Evolutionary conservation across 495 filamentous ascomycete species (phyloP), one percentile per base, ranked within the genome.

Genomic region (Neurospora intermedia): DNA sequence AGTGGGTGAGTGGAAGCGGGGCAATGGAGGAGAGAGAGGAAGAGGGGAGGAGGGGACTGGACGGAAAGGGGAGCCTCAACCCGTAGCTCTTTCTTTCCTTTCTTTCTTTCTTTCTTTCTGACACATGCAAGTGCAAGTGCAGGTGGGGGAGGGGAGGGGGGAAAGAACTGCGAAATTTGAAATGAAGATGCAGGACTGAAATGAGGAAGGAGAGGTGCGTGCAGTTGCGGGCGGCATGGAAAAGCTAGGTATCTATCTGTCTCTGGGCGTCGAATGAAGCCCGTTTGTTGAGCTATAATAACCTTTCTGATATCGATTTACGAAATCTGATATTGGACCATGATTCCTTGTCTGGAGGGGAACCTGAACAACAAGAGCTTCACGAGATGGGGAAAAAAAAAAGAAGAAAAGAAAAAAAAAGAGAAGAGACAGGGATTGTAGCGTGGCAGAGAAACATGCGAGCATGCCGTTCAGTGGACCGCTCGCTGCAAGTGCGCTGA

Each of bases 401-500:
- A 6, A 38, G 6, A 38, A 38, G 6, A 38, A 38, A 38, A 38
- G 4, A 38, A 38, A 38, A 38, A 38, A 38, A 38, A 38, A 69
- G 46, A 13, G 16, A 72, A 27, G 23, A 7, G 38, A 66, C 54
- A 66, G 54, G 54, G 54, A 66, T 66, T 66, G 54, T 66, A 31
- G 71, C 71, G 71, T 72, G 71, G 71, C 71, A 72, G 48, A 69
- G 38, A 42, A 42, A 72, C 35, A 45, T 66, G 54, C 23, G 35
- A 38, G 35, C 35, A 38, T 38, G 35, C 35, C 35, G 35, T 38
- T 38, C 54, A 62, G 54, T 62, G 54, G 54, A 18, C 54, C 27
- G 16, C 54, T 62, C 54, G 54, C 54, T 62, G 54, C 54, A 62
- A 62, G 54, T 62, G 54, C 27, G 23, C 54, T 35, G 54, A 62